A percentile compares a stretch with the other conserved stretches of the same genome.
These are phyloP conservation scores for Heliamphora exappendiculata DNA, from an alignment of 148 eudicot genomes.

Conservation along the genomic window DNA sequence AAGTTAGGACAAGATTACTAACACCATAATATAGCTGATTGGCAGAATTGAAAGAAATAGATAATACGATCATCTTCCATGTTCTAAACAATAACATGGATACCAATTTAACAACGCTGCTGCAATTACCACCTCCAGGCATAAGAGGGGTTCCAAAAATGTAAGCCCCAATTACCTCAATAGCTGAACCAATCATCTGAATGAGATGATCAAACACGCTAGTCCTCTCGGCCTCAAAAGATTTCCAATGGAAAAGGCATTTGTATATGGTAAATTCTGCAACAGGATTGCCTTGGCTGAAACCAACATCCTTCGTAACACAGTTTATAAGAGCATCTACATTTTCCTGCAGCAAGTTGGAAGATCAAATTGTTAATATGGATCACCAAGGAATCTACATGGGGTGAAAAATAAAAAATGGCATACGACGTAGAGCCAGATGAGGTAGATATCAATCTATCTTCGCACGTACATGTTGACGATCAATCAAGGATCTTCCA, in stretches of 20 bases:
- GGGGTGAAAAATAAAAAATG: background rate
- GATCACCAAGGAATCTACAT: background rate
- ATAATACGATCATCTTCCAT: background rate
- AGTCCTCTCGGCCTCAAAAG: conserved; percentile 96
- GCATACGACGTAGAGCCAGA: too few species aligned
- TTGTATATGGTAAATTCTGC: conserved; percentile 93
- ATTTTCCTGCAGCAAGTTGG: conserved; percentile 60
- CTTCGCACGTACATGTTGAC: conserved; percentile 54
- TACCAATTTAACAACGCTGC: background rate
- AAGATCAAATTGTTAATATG: conserved; percentile 3
- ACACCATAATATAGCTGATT: too few species aligned
- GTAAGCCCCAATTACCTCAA: conserved; percentile 60
- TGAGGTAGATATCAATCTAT: background rate
- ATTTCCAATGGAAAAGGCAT: conserved; percentile 95
- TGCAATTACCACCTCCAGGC: background rate
- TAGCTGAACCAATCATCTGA: conserved; percentile 93
- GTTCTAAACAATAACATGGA: background rate
- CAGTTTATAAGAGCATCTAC: conserved; percentile 77
- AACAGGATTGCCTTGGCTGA: conserved; percentile 89
- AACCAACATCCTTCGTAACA: conserved; percentile 74
- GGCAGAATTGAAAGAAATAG: too few species aligned
- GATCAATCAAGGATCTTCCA: conserved; percentile 51
- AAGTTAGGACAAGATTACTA: too few species aligned
- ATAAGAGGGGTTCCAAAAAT: background rate
- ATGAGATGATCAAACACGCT: conserved; percentile 96